A percentile compares a stretch with the other conserved stretches of the same genome.
phyloP scores from a whole-genome alignment of 1,139 yeast species.

The Yamadazyma kanchanaburiensis region DNA sequence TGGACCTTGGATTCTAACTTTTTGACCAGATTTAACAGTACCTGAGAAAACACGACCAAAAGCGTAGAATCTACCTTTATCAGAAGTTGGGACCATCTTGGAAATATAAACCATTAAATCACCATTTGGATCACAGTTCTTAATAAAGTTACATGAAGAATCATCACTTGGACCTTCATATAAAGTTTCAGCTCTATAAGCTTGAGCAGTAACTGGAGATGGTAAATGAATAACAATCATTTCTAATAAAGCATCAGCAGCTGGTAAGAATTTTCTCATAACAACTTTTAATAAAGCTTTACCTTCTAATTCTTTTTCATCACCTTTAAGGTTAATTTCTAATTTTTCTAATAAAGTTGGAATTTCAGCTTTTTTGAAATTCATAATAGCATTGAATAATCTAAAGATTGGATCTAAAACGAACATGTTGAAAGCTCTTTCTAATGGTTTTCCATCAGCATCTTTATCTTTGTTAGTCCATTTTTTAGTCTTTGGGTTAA shows the following conservation, averaged over 20 bases:
- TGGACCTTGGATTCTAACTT: slow-evolving; percentile 99
- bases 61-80: slow-evolving; percentile 99
- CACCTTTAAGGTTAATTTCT: slow-evolving; percentile 86
- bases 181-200: slow-evolving; percentile 98
- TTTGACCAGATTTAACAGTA: slow-evolving; percentile 98
- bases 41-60: slow-evolving; percentile 99
- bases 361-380: slow-evolving; percentile 84
- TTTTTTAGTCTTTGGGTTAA: slow-evolving; percentile 99
- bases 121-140: slow-evolving; percentile 98
- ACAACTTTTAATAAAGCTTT: slow-evolving; percentile 97
- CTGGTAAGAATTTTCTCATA: slow-evolving; percentile 99
- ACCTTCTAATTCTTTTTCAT: slow-evolving; percentile 97
- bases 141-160: slow-evolving; percentile 85
- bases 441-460: slow-evolving; percentile 92
- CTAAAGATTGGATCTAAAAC: slow-evolving; percentile 98
- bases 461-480: slow-evolving; percentile 97
- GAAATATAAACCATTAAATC: slow-evolving; percentile 99
- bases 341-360: slow-evolving; percentile 87
- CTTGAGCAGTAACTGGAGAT: slow-evolving; percentile 99
- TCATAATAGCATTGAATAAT: slow-evolving; percentile 50
- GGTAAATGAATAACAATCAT: slow-evolving; percentile 99
- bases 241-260: slow-evolving; percentile 99
- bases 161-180: slow-evolving; percentile 99
- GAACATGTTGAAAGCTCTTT: slow-evolving; percentile 99
- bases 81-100: slow-evolving; percentile 99